Percentiles rank a stretch among this genome's conserved stretches.
phyloP scores from a whole-genome alignment of 73 alveolate genomes.

The Symbiodinium natans region DNA sequence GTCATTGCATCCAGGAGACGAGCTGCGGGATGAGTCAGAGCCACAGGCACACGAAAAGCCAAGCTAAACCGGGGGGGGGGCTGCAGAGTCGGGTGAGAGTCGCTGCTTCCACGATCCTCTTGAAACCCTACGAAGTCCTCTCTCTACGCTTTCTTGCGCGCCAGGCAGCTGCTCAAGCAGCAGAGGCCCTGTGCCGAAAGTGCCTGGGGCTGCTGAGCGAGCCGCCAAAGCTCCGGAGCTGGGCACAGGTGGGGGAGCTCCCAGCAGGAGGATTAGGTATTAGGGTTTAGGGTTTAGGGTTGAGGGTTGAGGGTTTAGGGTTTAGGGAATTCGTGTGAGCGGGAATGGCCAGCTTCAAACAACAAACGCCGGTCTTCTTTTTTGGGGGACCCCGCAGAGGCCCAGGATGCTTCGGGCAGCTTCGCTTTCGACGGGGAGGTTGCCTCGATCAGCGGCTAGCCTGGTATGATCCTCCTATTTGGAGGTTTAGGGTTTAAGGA shows the following conservation, averaged over 20 bases:
- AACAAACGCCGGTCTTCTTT: background rate
- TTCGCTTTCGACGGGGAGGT: background rate
- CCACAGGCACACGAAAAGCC: background rate
- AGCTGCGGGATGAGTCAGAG: slow-evolving; percentile 32
- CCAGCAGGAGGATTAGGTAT: too few relatives aligned
- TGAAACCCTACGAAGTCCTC: background rate
- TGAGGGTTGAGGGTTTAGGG: too few relatives aligned
- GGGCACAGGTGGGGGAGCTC: too few relatives aligned
- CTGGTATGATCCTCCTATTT: too few relatives aligned
- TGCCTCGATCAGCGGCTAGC: background rate
- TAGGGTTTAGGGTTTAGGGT: too few relatives aligned
- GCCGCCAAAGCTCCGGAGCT: background rate
- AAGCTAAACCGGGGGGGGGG: too few relatives aligned
- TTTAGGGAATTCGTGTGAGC: too few relatives aligned
- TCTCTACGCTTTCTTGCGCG: too few relatives aligned
- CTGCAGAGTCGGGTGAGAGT: too few relatives aligned
- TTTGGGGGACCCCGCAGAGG: background rate
- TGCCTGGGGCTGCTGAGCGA: background rate
- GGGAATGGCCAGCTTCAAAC: background rate
- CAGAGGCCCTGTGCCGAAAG: background rate
- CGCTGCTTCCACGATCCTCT: background rate
- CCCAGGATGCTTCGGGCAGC: background rate
- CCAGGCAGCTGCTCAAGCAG: background rate
- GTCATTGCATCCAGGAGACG: background rate
- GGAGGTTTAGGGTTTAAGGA: too few relatives aligned